Base-by-base conservation (phyloP, 306 rosid genomes). In the Corylus heterophylla region DNA sequence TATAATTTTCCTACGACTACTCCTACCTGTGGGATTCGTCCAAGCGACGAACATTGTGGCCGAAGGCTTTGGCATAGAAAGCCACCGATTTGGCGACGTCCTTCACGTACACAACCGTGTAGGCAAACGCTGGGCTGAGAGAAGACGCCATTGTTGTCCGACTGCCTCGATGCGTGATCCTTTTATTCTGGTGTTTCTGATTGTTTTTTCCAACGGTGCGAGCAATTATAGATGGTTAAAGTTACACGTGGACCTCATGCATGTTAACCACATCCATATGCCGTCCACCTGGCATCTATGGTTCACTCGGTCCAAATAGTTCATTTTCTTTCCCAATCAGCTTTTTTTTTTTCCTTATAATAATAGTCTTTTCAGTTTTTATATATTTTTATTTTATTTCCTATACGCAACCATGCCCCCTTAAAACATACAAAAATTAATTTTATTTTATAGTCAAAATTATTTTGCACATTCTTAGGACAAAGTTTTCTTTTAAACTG, bases 21-120 rank as follows among this genome's bases (percentile, higher is more conserved):
- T n/a, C 5, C 0, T 51, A 84, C 98, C 97, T 89, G 62, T 86
- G 82, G 20, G 97, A 91, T 45, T 91, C 81, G 84, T 94, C 95
- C 73, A 92, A 51, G 78, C 95, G 89, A 78, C 97, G 98, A 77
- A 92, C 92, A 14, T 39, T 11, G 84, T 77, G 85, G 13, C 97
- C 97, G 75, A 94, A 94, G 47, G 97, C 97, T 73, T 85, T 86
- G 62, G 92, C 74, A 48, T 89, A 91, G 93, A 94, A 92, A 76
- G 74, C 87, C 12, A 89, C 87, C 0, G 95, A 92, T 54, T 82
- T 77, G 8, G 92, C 85, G 1, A 94, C 95, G 87, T 92, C 93
- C 84, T 81, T 80, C 0, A 88, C 95, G 83, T 94, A 94, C 10
- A 91, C 52, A 56, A 92, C 92, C 12, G 89, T 84, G 81, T 92